Conservation (phyloP, 345 rosid genomes). For the Psidium guajava region DNA sequence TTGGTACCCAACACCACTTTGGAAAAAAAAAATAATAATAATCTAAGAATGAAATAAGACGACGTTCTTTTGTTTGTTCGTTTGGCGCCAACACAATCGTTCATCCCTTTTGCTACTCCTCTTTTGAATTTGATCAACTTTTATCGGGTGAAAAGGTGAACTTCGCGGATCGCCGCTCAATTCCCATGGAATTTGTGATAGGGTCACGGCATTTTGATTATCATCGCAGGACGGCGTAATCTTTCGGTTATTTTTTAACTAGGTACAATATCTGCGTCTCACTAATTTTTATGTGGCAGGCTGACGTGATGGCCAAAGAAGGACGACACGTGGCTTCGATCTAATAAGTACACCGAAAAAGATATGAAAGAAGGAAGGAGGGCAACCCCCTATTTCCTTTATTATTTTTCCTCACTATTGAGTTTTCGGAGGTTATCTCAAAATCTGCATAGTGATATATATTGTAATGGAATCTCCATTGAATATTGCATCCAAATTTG, state of each 20-base stretch:
- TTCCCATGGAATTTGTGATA: neutral
- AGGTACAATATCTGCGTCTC: accelerated
- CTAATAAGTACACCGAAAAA: neutral
- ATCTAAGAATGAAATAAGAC: neutral
- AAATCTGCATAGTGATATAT: neutral
- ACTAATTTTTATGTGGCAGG: neutral
- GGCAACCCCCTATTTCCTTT: neutral
- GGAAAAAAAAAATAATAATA: neutral
- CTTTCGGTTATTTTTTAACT: neutral
- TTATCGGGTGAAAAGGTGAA: neutral
- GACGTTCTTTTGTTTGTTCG: neutral
- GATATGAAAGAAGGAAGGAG: neutral
- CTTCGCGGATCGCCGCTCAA: neutral
- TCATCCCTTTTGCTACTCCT: neutral
- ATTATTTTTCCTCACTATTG: neutral
- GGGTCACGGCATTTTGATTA: neutral
- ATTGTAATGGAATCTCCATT: neutral
- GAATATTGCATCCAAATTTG: neutral
- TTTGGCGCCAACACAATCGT: neutral
- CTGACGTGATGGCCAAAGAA: neutral
- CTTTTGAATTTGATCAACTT: neutral
- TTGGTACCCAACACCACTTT: neutral
- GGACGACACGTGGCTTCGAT: accelerated
- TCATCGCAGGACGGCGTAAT: neutral
- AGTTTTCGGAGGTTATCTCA: neutral